Percentiles rank a stretch among this genome's conserved stretches.
These are phyloP conservation scores for Lepiota venenata DNA, from an alignment of 768 basidiomycete species.

Conservation along the genomic window DNA sequence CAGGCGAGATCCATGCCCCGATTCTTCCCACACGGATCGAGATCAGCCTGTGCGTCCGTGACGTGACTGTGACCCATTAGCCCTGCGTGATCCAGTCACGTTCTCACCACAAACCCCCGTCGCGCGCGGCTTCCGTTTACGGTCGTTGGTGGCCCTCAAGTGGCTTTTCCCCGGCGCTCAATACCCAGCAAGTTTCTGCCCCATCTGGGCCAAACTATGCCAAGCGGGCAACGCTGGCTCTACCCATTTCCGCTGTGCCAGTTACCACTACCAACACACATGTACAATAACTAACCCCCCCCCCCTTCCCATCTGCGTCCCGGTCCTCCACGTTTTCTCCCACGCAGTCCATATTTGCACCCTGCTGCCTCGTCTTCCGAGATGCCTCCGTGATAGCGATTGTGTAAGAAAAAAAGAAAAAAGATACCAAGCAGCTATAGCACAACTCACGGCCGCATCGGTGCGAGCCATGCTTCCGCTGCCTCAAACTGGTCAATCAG, in stretches of 20 bases:
- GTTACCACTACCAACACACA: constrained; percentile 5
- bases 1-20: constrained; percentile 12
- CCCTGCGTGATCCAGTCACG: constrained; percentile 4
- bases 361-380: constrained; percentile 12
- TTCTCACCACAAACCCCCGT: constrained; percentile 7
- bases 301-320: constrained; percentile 8
- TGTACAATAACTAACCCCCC: constrained; percentile 5
- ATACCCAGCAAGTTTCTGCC: too few species aligned
- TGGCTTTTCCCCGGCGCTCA: constrained; percentile 15
- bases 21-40: constrained; percentile 22
- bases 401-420: neutral
- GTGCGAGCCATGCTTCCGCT: constrained; percentile 90
- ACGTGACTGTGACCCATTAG: constrained; percentile 5
- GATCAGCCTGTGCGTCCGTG: constrained; percentile 17
- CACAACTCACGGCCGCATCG: constrained; percentile 83
- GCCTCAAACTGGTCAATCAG: constrained; percentile 95
- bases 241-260: too few species aligned
- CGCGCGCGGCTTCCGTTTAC: constrained; percentile 8
- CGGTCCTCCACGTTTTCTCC: constrained; percentile 13
- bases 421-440: neutral
- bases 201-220: neutral
- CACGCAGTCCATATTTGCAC: constrained; percentile 13
- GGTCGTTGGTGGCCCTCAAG: too few species aligned
- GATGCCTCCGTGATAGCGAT: constrained; percentile 11
- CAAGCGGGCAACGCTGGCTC: constrained; percentile 2